phyloP scores from a whole-genome alignment of 2,329 filamentous ascomycete genomes.

The Fusarium setosum region DNA sequence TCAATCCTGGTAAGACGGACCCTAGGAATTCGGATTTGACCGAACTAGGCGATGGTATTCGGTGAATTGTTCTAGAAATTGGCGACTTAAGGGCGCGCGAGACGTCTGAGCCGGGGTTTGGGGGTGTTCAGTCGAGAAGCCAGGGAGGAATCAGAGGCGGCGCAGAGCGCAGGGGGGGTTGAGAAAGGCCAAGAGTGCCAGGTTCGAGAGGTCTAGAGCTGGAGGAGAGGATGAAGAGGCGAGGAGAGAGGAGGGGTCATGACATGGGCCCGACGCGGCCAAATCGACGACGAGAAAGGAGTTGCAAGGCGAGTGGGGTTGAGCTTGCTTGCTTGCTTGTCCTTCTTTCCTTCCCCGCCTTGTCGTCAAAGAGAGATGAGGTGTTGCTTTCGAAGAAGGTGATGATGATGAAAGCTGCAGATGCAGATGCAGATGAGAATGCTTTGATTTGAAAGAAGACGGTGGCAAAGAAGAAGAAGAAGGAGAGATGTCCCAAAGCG shows the following conservation, averaged over 20 bases:
- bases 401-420: constrained; percentile 6
- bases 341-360: constrained; percentile 32
- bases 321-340: constrained; percentile 18
- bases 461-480: constrained; percentile 13
- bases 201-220: constrained; percentile 18
- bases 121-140: too few species aligned
- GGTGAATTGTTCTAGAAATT: constrained; percentile 18
- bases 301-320: constrained; percentile 36
- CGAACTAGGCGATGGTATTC: constrained; percentile 21
- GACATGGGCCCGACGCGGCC: constrained; percentile 29
- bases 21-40: constrained; percentile 28
- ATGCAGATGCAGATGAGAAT: neutral
- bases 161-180: too few species aligned
- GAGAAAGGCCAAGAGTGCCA: constrained; percentile 6
- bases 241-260: constrained; percentile 28
- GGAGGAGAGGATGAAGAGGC: constrained; percentile 26
- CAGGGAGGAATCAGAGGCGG: neutral
- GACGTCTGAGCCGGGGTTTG: constrained; percentile 12
- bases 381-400: constrained; percentile 4
- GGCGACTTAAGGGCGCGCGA: constrained; percentile 8
- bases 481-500: constrained; percentile 21
- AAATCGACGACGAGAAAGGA: constrained; percentile 18
- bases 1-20: constrained; percentile 24
- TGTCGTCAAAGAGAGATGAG: constrained; percentile 18
- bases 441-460: constrained; percentile 2